A percentile compares a stretch with the other conserved stretches of the same genome.
phyloP scores from a whole-genome alignment of 192 early-diverging fungal species.

The Backusella parvicylindrica region DNA sequence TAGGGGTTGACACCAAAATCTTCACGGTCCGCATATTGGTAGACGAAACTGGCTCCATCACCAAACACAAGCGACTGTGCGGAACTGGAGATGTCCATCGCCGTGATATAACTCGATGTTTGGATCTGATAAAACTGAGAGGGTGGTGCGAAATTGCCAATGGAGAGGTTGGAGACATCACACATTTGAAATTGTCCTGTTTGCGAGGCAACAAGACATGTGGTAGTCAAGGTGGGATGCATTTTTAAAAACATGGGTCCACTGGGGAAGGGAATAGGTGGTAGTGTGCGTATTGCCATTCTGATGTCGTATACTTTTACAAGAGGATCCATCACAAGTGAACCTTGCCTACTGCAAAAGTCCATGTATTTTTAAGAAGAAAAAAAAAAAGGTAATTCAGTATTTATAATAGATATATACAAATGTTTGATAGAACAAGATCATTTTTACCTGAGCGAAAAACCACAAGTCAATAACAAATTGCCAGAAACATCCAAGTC shows the following conservation, averaged over 20 bases:
- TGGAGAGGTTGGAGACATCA: conserved; percentile 52
- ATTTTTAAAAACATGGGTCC: conserved; percentile 69
- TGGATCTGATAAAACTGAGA: conserved; percentile 55
- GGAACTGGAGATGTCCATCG: conserved; percentile 75
- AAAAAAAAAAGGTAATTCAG: no score
- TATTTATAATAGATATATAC: no score
- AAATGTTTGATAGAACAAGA: no score
- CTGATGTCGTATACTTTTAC: conserved; percentile 85
- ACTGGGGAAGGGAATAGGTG: conserved; percentile 66
- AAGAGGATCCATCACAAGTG: conserved; percentile 67
- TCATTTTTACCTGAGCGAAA: conserved; percentile 60
- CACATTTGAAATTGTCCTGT: conserved; percentile 69
- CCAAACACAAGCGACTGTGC: conserved; percentile 77
- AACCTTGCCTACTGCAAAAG: conserved; percentile 37
- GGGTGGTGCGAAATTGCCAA: conserved; percentile 32
- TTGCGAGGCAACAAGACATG: conserved; percentile 61
- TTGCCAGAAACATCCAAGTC: conserved; percentile 77
- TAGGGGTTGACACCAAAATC: conserved; percentile 64
- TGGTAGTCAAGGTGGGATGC: conserved; percentile 65
- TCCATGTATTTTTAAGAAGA: neutral
- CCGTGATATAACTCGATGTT: conserved; percentile 61
- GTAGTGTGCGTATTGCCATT: conserved; percentile 59
- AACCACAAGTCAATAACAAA: conserved; percentile 73
- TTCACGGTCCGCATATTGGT: conserved; percentile 72
- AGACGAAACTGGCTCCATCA: conserved; percentile 71